These are phyloP conservation scores for Alternaria brassicicola DNA, from an alignment of 2,329 filamentous ascomycete species.

Conservation along the genomic window DNA sequence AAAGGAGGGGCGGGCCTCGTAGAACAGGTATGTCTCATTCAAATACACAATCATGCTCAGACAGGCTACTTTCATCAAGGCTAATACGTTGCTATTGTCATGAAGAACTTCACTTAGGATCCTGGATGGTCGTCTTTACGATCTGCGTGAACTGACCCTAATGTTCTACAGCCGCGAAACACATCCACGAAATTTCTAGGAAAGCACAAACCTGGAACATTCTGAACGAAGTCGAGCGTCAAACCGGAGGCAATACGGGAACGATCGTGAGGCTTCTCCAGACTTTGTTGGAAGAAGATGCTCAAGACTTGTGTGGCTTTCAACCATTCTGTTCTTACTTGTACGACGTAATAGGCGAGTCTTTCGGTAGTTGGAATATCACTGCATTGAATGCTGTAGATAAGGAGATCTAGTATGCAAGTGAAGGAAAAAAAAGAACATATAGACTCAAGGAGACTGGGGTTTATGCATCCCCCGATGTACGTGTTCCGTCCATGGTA, in stretches of 20 bases:
- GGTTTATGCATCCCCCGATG: neutral
- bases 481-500: neutral
- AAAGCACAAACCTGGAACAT: slow-evolving; percentile 45
- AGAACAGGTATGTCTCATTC: slow-evolving; percentile 27
- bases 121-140: neutral
- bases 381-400: neutral
- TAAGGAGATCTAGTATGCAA: neutral
- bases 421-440: neutral
- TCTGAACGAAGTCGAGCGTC: slow-evolving; percentile 38
- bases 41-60: neutral
- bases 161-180: slow-evolving; percentile 37
- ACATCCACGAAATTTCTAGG: slow-evolving; percentile 40
- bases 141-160: neutral
- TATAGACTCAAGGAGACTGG: neutral
- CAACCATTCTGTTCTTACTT: neutral
- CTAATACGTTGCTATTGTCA: slow-evolving; percentile 2
- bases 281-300: slow-evolving; percentile 27
- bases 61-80: slow-evolving; percentile 7
- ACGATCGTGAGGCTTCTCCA: slow-evolving; percentile 38
- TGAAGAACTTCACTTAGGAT: neutral
- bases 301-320: neutral
- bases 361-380: neutral
- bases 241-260: slow-evolving; percentile 41
- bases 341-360: neutral
- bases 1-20: slow-evolving; percentile 34